phyloP scores from a whole-genome alignment of 805 yeast species.

The Saturnispora silvae region DNA sequence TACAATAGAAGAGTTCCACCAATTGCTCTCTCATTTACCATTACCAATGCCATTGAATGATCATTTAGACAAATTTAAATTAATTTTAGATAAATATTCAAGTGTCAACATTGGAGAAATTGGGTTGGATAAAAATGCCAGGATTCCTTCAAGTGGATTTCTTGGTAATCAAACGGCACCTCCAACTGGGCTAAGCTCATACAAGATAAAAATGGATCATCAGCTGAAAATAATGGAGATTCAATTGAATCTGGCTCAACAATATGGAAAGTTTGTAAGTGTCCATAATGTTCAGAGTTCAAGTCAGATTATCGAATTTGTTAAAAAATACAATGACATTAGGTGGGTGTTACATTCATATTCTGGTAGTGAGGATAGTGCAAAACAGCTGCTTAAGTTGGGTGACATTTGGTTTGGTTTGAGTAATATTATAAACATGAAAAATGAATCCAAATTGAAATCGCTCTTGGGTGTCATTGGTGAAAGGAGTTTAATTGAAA shows the following conservation, averaged over 20 bases:
- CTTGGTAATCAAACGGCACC: constrained; percentile 32
- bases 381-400: constrained; percentile 37
- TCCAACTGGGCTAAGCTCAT: constrained; percentile 16
- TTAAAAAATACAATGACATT: constrained; percentile 29
- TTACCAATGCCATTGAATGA: constrained; percentile 39
- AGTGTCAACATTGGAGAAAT: constrained; percentile 62
- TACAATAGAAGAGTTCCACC: constrained; percentile 27
- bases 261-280: constrained; percentile 22
- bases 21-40: constrained; percentile 35
- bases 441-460: constrained; percentile 12
- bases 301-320: constrained; percentile 34
- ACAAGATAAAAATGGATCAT: constrained; percentile 53
- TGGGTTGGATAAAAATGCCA: constrained; percentile 75
- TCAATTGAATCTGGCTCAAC: constrained; percentile 46
- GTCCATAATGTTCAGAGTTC: constrained; percentile 81
- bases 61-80: constrained; percentile 26
- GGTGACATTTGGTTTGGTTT: constrained; percentile 28
- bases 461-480: constrained; percentile 14
- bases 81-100: constrained; percentile 19
- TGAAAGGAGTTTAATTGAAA: constrained; percentile 36
- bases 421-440: constrained; percentile 21
- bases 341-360: constrained; percentile 70
- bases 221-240: constrained; percentile 43
- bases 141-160: constrained; percentile 53
- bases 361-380: constrained; percentile 71